Evolutionary conservation across 2,329 filamentous ascomycete genomes (phyloP), one percentile per base, ranked within the genome.

Genomic region (Neoscytalidium dimidiatum): DNA sequence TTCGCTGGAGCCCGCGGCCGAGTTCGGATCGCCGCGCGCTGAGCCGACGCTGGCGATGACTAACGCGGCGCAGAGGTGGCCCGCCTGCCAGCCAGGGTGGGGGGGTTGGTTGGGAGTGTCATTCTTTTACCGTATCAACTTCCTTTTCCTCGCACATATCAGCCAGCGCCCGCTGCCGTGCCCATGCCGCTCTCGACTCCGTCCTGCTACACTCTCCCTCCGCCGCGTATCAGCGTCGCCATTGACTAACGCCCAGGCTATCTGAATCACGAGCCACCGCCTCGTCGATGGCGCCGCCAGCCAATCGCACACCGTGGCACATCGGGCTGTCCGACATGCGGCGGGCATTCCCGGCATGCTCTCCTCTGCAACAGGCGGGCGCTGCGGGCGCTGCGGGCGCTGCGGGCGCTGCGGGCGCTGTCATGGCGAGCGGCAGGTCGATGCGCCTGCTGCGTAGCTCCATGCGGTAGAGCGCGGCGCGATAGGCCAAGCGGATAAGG

Each of bases 401-500:
- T 49, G 38, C 38, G 38, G 38, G 38, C 38, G 38, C 38, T 13
- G 38, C n/a, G 46, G 21, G 21, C 44, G 44, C 17, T 49, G 17
- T 8, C 21, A 19, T 7, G 8, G 26, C 31, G 26, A 33, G 28
- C 14, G 48, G 48, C 48, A 52, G 46, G 28, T 52, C 28, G 48
- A 33, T 33, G 48, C 28, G 43, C 43, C 43, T 21, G n/a, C n/a
- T 19, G 9, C 43, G 9, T 5, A 14, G n/a, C 4, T 23, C n/a
- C n/a, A n/a, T n/a, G n/a, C 46, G 46, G 21, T 46, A 17, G 17
- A 17, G 44, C 44, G 44, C 23, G 23, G 8, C 51, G 21, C 33
- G 53, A 57, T 57, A 57, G 53, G 53, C 35, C 53, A 38, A 8
- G 21, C 53, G 53, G 53, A 57, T 57, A 57, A 53, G 51, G 29